Evolutionary conservation across 1,284 basidiomycete genomes (phyloP).

Genomic region (Microbotryum intermedium): DNA sequence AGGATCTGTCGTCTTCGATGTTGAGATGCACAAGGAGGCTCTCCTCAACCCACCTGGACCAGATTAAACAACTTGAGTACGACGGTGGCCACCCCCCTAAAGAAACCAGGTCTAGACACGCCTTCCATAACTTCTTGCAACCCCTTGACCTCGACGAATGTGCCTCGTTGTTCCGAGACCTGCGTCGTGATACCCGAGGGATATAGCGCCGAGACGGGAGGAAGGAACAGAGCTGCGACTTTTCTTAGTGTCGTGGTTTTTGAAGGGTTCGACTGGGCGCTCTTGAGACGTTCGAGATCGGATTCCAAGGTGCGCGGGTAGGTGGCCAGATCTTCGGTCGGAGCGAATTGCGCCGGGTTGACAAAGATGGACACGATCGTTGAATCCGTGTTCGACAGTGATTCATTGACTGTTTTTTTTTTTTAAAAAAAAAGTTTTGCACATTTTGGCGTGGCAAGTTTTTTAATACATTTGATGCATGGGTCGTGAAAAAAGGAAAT

Average conservation of each 20-base stretch:
- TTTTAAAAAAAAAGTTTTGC: no score
- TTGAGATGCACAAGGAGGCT: not conserved
- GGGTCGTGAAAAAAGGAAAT: no score
- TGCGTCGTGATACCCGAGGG: slow-evolving; percentile 76
- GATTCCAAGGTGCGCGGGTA: slow-evolving; percentile 71
- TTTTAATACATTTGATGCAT: not conserved
- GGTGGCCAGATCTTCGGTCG: slow-evolving; percentile 80
- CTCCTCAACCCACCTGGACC: slow-evolving; percentile 55
- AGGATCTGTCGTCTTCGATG: not conserved
- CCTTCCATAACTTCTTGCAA: slow-evolving; percentile 79
- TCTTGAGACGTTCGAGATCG: slow-evolving; percentile 39
- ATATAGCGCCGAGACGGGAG: slow-evolving; percentile 72
- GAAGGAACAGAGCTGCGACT: slow-evolving; percentile 63
- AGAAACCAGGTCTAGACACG: slow-evolving; percentile 73
- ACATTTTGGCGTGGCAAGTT: not conserved
- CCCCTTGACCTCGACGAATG: slow-evolving; percentile 84
- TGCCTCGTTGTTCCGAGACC: slow-evolving; percentile 66
- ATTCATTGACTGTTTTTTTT: slow-evolving; percentile 46
- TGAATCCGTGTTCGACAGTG: slow-evolving; percentile 66
- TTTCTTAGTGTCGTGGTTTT: slow-evolving; percentile 1
- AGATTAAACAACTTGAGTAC: slow-evolving; percentile 90
- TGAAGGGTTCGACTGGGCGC: slow-evolving; percentile 6
- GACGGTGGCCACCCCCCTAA: slow-evolving; percentile 90
- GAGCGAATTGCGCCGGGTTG: slow-evolving; percentile 95
- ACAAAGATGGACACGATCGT: slow-evolving; percentile 95